A percentile compares a stretch with the other conserved stretches of the same genome.
Conservation (phyloP, 768 basidiomycete genomes). For the Tulasnella sp. region DNA sequence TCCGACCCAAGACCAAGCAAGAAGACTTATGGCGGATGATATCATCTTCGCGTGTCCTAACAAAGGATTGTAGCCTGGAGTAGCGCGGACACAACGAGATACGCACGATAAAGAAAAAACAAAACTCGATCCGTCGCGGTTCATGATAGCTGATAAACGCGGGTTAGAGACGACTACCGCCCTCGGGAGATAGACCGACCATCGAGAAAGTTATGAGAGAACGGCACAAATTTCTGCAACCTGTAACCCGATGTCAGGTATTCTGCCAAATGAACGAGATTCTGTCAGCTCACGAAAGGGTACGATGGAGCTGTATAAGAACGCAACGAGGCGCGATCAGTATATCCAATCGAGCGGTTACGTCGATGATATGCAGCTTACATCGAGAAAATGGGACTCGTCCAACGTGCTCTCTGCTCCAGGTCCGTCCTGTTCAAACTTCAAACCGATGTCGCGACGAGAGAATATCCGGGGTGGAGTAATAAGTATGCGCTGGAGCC, state of each 20-base stretch:
- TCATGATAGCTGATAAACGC: conserved; percentile 35
- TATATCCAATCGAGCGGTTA: neutral
- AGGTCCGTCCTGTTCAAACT: neutral
- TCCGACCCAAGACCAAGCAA: conserved; percentile 55
- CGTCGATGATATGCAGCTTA: neutral
- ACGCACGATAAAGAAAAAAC: conserved; percentile 28
- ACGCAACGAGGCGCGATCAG: neutral
- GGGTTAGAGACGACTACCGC: neutral
- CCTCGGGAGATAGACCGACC: neutral
- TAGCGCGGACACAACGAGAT: no score
- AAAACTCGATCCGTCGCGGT: conserved; percentile 34
- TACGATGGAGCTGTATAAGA: neutral
- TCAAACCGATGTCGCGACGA: neutral
- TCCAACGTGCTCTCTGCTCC: neutral
- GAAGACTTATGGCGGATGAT: conserved; percentile 49
- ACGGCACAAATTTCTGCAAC: conserved; percentile 37
- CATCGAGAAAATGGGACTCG: neutral
- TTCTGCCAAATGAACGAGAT: neutral
- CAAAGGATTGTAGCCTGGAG: neutral
- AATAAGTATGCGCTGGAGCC: neutral
- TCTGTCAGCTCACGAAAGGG: neutral
- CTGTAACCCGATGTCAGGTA: conserved; percentile 17
- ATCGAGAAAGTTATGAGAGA: conserved; percentile 29
- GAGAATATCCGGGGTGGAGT: neutral
- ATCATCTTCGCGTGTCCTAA: conserved; percentile 36